phyloP scores from a whole-genome alignment of 139 green algal species.

The Coelastrella sp. region DNA sequence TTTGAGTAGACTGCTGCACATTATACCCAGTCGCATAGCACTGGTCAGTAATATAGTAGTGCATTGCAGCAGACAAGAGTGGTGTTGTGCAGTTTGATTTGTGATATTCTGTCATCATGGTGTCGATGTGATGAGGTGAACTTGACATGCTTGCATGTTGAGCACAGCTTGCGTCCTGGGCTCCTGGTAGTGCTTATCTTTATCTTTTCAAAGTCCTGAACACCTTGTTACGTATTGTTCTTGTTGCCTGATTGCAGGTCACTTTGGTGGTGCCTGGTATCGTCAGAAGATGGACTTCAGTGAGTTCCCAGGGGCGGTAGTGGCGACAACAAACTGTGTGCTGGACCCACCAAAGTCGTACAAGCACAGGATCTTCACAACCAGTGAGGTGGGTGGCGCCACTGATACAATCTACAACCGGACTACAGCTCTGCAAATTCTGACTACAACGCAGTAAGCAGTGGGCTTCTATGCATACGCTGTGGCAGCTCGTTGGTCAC shows the following conservation, averaged over 20 bases:
- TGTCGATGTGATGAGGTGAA: too few species aligned
- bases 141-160: background rate
- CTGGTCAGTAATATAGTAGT: background rate
- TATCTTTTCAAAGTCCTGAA: background rate
- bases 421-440: background rate
- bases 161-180: too few species aligned
- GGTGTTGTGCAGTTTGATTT: too few species aligned
- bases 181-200: background rate
- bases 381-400: slow-evolving; percentile 61
- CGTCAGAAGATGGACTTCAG: slow-evolving; percentile 77
- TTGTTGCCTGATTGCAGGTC: slow-evolving; percentile 47
- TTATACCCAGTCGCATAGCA: too few species aligned
- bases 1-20: background rate
- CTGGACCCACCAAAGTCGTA: slow-evolving; percentile 70
- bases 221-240: background rate
- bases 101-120: too few species aligned
- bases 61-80: background rate
- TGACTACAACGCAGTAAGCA: background rate
- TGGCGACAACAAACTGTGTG: slow-evolving; percentile 86
- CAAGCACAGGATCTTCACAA: slow-evolving; percentile 76
- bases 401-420: background rate
- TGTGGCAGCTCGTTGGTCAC: background rate
- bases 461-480: background rate
- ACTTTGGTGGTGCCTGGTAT: slow-evolving; percentile 78
- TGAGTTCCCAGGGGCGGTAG: slow-evolving; percentile 59